phyloP scores from a whole-genome alignment of 1,139 yeast species.

The Wickerhamiella infanticola region DNA sequence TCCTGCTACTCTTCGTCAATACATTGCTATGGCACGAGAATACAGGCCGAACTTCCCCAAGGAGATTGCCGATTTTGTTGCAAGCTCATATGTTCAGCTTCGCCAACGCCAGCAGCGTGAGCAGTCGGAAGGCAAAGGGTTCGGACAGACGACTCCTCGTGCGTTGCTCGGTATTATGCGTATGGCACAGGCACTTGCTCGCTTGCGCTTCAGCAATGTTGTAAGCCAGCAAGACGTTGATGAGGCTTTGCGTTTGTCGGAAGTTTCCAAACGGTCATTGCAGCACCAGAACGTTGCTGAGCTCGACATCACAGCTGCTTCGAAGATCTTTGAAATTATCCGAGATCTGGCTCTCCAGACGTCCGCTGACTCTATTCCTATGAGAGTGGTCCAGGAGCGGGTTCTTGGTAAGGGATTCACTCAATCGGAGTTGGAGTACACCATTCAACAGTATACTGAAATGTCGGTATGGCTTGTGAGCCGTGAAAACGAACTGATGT shows the following conservation, averaged over 20 bases:
- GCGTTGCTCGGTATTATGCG: slow-evolving; percentile 82
- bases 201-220: slow-evolving; percentile 60
- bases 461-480: slow-evolving; percentile 51
- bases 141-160: slow-evolving; percentile 90
- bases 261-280: slow-evolving; percentile 75
- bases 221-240: slow-evolving; percentile 79
- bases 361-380: slow-evolving; percentile 33
- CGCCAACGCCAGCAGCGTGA: slow-evolving; percentile 79
- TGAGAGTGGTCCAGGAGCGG: slow-evolving; percentile 48
- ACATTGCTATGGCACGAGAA: slow-evolving; percentile 71
- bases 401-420: slow-evolving; percentile 76
- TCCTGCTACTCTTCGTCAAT: slow-evolving; percentile 70
- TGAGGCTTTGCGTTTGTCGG: slow-evolving; percentile 78
- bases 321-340: slow-evolving; percentile 49
- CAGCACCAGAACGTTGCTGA: slow-evolving; percentile 30
- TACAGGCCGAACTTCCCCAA: slow-evolving; percentile 78
- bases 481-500: slow-evolving; percentile 13
- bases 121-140: slow-evolving; percentile 62
- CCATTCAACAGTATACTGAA: slow-evolving; percentile 58
- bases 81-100: slow-evolving; percentile 74
- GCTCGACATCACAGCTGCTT: slow-evolving; percentile 33
- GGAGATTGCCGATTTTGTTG: slow-evolving; percentile 78
- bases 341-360: slow-evolving; percentile 39
- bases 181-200: slow-evolving; percentile 86
- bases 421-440: slow-evolving; percentile 56